Evolutionary conservation across 139 green algal species (phyloP).

Genomic region (Deuterostichococcus epilithicus): DNA sequence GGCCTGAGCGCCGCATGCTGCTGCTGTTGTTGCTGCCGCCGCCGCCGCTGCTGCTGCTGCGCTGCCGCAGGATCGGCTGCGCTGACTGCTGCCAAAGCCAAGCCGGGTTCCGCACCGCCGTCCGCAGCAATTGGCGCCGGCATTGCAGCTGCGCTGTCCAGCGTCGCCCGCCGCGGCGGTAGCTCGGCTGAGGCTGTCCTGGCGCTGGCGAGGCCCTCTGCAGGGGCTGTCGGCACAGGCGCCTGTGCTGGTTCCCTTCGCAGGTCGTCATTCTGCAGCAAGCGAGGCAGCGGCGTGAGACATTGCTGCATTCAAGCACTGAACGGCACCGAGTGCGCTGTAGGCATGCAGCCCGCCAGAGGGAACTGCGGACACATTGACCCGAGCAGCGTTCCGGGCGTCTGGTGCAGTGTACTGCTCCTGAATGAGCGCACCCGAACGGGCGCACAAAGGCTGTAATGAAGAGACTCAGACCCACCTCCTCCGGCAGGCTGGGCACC

Average conservation of each 20-base stretch:
- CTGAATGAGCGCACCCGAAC: no score
- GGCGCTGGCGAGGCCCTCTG: conserved; percentile 5
- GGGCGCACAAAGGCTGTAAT: no score
- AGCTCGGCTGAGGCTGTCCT: conserved; percentile 6
- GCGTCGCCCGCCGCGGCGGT: background rate
- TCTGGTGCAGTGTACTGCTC: no score
- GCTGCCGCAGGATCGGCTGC: background rate
- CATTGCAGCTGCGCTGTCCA: no score
- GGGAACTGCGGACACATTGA: no score
- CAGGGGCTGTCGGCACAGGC: background rate
- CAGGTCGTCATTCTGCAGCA: conserved; percentile 1
- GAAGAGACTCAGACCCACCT: no score
- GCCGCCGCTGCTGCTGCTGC: background rate
- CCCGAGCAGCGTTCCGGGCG: no score
- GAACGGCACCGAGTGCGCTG: background rate
- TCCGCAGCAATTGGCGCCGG: no score
- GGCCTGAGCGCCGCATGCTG: background rate
- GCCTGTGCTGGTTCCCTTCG: background rate
- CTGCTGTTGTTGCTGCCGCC: background rate
- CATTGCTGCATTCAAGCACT: no score
- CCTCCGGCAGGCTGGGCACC: background rate
- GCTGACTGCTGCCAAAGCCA: conserved; percentile 2
- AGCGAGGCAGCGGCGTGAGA: background rate
- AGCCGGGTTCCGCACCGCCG: background rate
- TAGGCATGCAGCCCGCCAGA: background rate